Evolutionary conservation across 2,329 filamentous ascomycete species (phyloP), one percentile per base, ranked within the genome.

Genomic region (Neonectria sp.): DNA sequence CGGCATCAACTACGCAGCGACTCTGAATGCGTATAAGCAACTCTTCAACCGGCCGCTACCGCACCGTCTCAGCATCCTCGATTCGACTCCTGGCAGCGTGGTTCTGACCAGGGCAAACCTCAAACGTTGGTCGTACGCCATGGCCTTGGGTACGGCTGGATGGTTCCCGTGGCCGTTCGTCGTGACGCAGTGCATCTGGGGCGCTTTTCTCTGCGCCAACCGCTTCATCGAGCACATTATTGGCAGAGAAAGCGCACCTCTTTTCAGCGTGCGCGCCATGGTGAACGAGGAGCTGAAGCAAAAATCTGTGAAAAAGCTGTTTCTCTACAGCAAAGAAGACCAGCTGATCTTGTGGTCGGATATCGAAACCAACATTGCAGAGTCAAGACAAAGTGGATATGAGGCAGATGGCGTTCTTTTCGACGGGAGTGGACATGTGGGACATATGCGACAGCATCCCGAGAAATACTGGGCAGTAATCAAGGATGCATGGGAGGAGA

Each of bases 321-420:
- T 89, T 77, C 70, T 90, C 35, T 91, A 90, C 72, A 88, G 86
- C 63, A 84, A 84, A 65, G 83, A 83, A 55, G 89, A 91, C 71
- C 79, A 84, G 53, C 82, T 91, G 68, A 88, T 91, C 9, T 73
- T 79, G 8, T 86, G 82, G 77, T 75, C 85, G 65, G 87, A 90
- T 67, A 84, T 90, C 2, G 86, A 89, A 69, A 79, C 79, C 43
- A 85, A 90, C 71, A 86, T 84, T 1, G 82, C 83, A 5, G 75
- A 82, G 35, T 83, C 86, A 3, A 79, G 73, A 65, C 70, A 73
- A 15, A 79, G 80, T 53, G 89, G 89, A 0, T 90, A 85, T 75
- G 73, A 75, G 27, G 84, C 86, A 7, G 79, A 82, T 1, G 37
- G 24, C 3, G n/a, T 33, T 31, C 29, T 61, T 7, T 61, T 61